A percentile compares a stretch with the other conserved stretches of the same genome.
These are phyloP conservation scores for Penicillium aurantiogriseum DNA, from an alignment of 2,329 filamentous ascomycete species.

Conservation along the genomic window DNA sequence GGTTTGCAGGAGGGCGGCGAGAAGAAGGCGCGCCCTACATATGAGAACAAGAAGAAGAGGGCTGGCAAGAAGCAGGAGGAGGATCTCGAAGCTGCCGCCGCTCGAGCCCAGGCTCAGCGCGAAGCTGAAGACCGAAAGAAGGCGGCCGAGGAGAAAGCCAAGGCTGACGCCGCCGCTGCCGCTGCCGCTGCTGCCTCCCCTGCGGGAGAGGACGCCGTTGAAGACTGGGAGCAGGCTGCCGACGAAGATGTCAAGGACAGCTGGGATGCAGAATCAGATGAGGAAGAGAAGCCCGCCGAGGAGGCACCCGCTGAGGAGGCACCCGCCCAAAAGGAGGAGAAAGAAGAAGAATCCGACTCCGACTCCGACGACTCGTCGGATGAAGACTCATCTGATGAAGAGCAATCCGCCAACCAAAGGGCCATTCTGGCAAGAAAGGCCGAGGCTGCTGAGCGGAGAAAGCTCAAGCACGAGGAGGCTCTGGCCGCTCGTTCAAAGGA, in stretches of 20 bases:
- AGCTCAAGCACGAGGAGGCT: slow-evolving; percentile 87
- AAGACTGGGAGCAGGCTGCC: slow-evolving; percentile 85
- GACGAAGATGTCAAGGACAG: slow-evolving; percentile 83
- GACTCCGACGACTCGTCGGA: slow-evolving; percentile 50
- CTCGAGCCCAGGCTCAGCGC: slow-evolving; percentile 46
- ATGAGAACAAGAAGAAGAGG: slow-evolving; percentile 76
- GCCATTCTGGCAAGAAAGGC: slow-evolving; percentile 77
- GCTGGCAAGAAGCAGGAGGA: slow-evolving; percentile 62
- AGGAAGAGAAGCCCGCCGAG: slow-evolving; percentile 55
- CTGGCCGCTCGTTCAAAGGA: slow-evolving; percentile 88
- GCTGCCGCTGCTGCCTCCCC: slow-evolving; percentile 45
- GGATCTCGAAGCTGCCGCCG: slow-evolving; percentile 51
- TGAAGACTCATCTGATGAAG: slow-evolving; percentile 57
- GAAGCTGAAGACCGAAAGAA: slow-evolving; percentile 55
- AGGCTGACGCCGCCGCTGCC: slow-evolving; percentile 71
- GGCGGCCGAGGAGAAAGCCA: slow-evolving; percentile 74
- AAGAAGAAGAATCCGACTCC: slow-evolving; percentile 31
- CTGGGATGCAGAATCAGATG: slow-evolving; percentile 70
- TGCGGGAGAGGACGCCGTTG: slow-evolving; percentile 55
- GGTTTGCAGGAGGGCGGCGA: slow-evolving; percentile 50
- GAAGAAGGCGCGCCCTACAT: slow-evolving; percentile 70
- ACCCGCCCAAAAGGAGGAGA: slow-evolving; percentile 26
- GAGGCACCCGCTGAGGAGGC: slow-evolving; percentile 39
- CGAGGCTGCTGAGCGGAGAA: slow-evolving; percentile 82
- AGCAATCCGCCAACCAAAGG: slow-evolving; percentile 67